These are phyloP conservation scores for Fraxinus baroniana DNA, from an alignment of 305 asterid genomes.

Conservation along the genomic window DNA sequence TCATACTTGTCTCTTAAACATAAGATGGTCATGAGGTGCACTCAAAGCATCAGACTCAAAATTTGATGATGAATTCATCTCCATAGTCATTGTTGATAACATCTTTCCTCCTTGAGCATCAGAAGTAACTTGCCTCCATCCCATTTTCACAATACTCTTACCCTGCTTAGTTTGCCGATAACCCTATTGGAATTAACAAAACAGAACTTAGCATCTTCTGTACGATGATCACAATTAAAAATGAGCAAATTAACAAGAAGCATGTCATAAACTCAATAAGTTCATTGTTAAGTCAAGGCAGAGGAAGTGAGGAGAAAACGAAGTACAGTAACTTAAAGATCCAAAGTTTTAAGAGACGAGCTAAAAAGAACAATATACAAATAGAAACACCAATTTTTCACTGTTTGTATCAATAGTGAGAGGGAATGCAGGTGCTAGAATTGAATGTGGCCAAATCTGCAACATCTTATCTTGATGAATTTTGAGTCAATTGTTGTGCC, in stretches of 20 bases:
- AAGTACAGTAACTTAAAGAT: not conserved
- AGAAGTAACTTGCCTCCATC: constrained; percentile 59
- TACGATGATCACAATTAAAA: not conserved
- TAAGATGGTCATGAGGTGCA: constrained; percentile 38
- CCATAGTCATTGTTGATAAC: constrained; percentile 86
- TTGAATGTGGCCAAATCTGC: constrained; percentile 2
- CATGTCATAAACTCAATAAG: not conserved
- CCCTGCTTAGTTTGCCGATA: constrained; percentile 79
- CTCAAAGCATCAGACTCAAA: constrained; percentile 39
- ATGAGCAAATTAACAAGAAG: constrained; percentile 5
- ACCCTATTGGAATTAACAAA: constrained; percentile 44
- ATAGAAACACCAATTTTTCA: constrained; percentile 3
- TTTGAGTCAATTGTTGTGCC: constrained; percentile 3
- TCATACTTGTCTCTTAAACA: constrained; percentile 73
- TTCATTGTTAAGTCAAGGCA: not conserved
- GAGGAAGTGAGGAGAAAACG: constrained; percentile 2
- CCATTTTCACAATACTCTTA: constrained; percentile 58
- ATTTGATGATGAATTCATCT: constrained; percentile 42
- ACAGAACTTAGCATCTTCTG: not conserved
- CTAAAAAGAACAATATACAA: not conserved
- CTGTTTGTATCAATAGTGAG: constrained; percentile 6
- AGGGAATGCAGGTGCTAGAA: constrained; percentile 5
- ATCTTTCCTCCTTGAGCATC: constrained; percentile 63
- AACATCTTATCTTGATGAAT: not conserved
- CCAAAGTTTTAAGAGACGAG: not conserved